Base-by-base conservation (phyloP, 177 flowering plant species). In the Vitis hybrid region DNA sequence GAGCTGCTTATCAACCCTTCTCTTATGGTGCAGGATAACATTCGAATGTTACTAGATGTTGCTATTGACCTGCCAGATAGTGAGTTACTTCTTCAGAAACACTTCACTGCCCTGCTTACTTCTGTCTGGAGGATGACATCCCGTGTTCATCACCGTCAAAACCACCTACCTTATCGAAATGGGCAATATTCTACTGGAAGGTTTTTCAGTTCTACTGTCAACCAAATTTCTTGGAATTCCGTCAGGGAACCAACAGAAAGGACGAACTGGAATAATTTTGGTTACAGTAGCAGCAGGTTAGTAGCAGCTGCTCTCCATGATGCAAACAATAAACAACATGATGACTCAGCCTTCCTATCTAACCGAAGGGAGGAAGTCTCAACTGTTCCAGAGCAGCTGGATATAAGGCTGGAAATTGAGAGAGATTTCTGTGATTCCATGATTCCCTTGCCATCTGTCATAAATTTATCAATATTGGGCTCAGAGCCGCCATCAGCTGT, bases 101-200 rank as follows among this genome's bases (percentile, higher is more conserved):
- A 96, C 78, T 96, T 94, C 75, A 88, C 92, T 72, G 92, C 94
- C 22, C 62, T 94, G 68, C 91, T 96, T 64, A 83, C 97, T 71
- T 81, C 98, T 59, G 86, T 85, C 10, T 96, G 99, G 98, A 89
- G 84, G 79, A 71, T 75, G 39, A 70, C 71, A 57, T 67, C 82
- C 49, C 79, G 75, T 18, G 19, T n/a, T 50, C 78, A 71, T 14
- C 78, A 48, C 18, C 72, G 52, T 15, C 75, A 75, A 51, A 80
- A 67, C 55, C 19, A 74, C 59, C 51, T 79, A 51, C 70, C 82
- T 65, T 66, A 83, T 8, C 78, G 70, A 52, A 85, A 77, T 71
- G 76, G 78, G 65, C 72, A 74, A 19, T 65, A 61, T 80, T 62
- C 70, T 52, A 79, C 76, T 65, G 79, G 82, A 31, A 74, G 80